Conservation (phyloP, 129 eudicot genomes). For the Smallanthus sonchifolius region DNA sequence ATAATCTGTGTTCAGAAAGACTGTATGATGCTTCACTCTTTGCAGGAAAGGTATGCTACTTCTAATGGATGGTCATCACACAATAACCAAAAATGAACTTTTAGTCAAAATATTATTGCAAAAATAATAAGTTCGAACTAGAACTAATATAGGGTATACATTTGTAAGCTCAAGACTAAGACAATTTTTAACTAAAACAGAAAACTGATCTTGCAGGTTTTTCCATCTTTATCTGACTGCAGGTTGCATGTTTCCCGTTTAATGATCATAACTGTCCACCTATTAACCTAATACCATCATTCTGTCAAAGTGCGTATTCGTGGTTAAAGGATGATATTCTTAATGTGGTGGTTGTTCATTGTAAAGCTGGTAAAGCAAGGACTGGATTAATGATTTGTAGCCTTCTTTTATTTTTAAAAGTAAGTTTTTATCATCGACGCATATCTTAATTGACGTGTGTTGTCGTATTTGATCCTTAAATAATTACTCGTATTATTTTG, state of each 20-base stretch:
- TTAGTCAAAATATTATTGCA: slow-evolving; percentile 7
- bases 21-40: slow-evolving; percentile 85
- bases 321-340: slow-evolving; percentile 87
- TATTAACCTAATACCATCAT: slow-evolving; percentile 69
- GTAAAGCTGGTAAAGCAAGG: slow-evolving; percentile 98
- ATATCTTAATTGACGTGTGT: neutral
- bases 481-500: neutral
- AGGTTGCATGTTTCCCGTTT: slow-evolving; percentile 96
- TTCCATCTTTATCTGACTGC: slow-evolving; percentile 31
- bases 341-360: slow-evolving; percentile 92
- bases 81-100: neutral
- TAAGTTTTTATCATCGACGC: slow-evolving; percentile 18
- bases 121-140: neutral
- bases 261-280: slow-evolving; percentile 98
- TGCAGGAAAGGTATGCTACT: slow-evolving; percentile 73
- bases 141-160: slow-evolving; percentile 7
- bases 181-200: slow-evolving; percentile 3
- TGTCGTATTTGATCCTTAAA: neutral
- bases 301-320: slow-evolving; percentile 87
- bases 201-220: slow-evolving; percentile 36
- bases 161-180: neutral
- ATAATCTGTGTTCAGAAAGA: slow-evolving; percentile 96
- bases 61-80: neutral
- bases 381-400: slow-evolving; percentile 94
- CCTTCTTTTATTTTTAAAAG: slow-evolving; percentile 88